Conservation (phyloP, 179 eudicot species). For the Sideroxylon spinosum region DNA sequence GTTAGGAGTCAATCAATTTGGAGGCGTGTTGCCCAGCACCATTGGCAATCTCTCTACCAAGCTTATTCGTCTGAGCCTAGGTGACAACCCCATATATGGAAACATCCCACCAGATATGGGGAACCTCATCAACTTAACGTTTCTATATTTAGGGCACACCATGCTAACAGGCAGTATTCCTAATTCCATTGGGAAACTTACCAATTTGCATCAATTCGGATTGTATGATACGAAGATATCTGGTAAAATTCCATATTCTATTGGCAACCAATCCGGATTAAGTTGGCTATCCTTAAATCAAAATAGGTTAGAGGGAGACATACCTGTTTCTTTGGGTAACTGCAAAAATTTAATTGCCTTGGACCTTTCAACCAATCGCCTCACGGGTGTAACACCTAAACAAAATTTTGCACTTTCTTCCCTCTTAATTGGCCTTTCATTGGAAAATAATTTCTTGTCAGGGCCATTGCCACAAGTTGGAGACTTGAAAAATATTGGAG, state of each 20-base stretch:
- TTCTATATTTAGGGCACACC: background rate
- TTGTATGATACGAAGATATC: conserved; percentile 2
- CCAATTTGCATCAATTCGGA: background rate
- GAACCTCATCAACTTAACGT: conserved; percentile 8
- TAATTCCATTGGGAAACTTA: background rate
- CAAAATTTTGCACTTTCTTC: conserved; percentile 19
- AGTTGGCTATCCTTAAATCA: background rate
- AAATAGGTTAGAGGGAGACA: conserved; percentile 13
- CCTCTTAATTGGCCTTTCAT: conserved; percentile 1
- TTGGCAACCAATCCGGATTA: conserved; percentile 10
- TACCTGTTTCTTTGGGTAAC: conserved; percentile 13
- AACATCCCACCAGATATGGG: conserved; percentile 14
- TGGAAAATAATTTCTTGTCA: conserved; percentile 18
- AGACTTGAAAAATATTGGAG: background rate
- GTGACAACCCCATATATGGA: background rate
- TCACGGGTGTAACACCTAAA: conserved; percentile 26
- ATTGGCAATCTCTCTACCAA: background rate
- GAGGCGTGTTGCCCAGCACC: background rate
- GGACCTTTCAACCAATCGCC: conserved; percentile 17
- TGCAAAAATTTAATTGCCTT: conserved; percentile 8
- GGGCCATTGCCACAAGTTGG: conserved; percentile 26
- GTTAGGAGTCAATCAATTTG: background rate
- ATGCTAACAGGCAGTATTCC: conserved; percentile 10
- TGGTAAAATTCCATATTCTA: conserved; percentile 19
- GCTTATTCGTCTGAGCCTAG: background rate